Evolutionary conservation across 441 rosid genomes (phyloP).

Genomic region (Manihot esculenta): DNA sequence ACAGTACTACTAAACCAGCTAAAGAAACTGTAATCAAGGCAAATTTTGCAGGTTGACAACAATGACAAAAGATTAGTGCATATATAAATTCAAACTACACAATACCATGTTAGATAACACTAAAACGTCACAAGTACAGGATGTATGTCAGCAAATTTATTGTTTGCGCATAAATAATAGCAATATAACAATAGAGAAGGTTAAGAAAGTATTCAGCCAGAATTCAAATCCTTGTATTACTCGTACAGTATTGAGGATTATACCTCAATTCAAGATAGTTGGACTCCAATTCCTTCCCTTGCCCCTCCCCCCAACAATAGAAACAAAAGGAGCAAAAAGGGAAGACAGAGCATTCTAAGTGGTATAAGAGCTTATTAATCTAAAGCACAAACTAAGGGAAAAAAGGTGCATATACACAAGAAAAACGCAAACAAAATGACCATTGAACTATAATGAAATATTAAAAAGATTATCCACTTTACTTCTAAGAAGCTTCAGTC

Average conservation of each 20-base stretch:
- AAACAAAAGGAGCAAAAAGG: neutral
- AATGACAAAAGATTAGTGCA: too few relatives aligned
- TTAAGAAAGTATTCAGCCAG: neutral
- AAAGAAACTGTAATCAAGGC: slow-evolving; percentile 60
- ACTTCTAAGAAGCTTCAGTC: too few relatives aligned
- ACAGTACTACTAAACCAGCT: slow-evolving; percentile 70
- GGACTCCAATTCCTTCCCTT: neutral
- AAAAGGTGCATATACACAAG: too few relatives aligned
- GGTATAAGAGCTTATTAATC: neutral
- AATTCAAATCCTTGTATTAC: neutral
- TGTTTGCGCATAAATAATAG: too few relatives aligned
- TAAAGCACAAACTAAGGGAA: neutral
- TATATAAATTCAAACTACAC: too few relatives aligned
- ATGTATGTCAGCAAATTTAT: neutral
- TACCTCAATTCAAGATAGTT: neutral
- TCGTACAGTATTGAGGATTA: neutral
- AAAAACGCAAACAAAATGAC: neutral
- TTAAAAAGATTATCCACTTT: too few relatives aligned
- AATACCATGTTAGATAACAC: neutral
- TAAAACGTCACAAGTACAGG: neutral
- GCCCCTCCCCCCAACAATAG: neutral
- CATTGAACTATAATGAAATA: too few relatives aligned
- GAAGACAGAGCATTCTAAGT: neutral
- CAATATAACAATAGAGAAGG: too few relatives aligned
- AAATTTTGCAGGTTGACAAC: slow-evolving; percentile 1